These are phyloP conservation scores for Exophiala alcalophila DNA, from an alignment of 2,329 filamentous ascomycete genomes.

Conservation along the genomic window DNA sequence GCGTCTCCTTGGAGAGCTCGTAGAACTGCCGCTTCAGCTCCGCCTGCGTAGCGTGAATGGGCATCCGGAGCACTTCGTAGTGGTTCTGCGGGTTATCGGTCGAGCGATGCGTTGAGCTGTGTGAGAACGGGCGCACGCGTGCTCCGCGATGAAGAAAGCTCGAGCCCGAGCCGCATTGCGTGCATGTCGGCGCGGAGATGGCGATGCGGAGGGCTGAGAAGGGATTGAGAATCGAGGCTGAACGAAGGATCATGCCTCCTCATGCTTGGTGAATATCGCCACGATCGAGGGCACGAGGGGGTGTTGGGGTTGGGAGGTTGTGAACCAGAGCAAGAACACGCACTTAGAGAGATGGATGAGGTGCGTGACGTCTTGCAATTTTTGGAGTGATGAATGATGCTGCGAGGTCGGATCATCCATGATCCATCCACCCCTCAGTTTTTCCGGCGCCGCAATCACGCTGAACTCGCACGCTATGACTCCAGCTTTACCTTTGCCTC, in stretches of 20 bases:
- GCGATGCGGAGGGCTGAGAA: conserved; percentile 8
- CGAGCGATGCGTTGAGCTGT: conserved; percentile 12
- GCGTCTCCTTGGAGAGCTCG: conserved; percentile 81
- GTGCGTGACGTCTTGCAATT: conserved; percentile 16
- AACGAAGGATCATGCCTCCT: conserved; percentile 31
- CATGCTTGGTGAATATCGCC: conserved; percentile 23
- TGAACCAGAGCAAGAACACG: neutral
- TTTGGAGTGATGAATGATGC: neutral
- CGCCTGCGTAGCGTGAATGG: conserved; percentile 62
- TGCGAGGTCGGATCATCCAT: neutral
- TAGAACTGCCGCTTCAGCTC: conserved; percentile 97
- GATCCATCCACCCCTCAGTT: conserved; percentile 7
- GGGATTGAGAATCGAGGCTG: conserved; percentile 8
- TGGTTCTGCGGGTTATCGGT: conserved; percentile 53
- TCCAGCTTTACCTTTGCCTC: neutral
- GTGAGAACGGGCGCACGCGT: conserved; percentile 19
- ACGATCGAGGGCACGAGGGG: neutral
- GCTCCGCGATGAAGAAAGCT: neutral
- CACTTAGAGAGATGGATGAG: neutral
- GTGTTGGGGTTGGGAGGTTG: neutral
- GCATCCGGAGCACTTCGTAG: conserved; percentile 78
- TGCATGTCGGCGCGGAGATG: neutral
- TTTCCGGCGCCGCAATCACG: conserved; percentile 5
- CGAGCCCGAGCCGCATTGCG: too few species aligned
- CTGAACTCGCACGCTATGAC: neutral